Evolutionary conservation across 2,329 filamentous ascomycete species (phyloP).

Genomic region (Cladophialophora chaetospira): DNA sequence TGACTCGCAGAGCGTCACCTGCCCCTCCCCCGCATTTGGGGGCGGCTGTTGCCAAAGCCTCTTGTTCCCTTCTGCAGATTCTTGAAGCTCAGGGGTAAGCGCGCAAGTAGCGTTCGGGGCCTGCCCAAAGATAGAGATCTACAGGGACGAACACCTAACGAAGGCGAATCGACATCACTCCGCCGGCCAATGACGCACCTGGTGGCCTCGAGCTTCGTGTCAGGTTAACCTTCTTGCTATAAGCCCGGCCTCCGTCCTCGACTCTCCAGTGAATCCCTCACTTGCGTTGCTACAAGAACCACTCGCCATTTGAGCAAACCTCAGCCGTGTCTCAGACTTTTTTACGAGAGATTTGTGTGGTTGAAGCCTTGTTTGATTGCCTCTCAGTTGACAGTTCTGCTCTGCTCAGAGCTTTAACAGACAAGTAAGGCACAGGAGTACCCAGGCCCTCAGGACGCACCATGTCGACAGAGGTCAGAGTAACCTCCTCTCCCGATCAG

Average conservation of each 20-base stretch:
- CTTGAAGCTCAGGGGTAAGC: background rate
- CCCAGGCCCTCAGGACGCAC: background rate
- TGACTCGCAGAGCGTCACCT: background rate
- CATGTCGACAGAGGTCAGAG: slow-evolving; percentile 19
- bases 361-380: too few relatives aligned
- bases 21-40: slow-evolving; percentile 1
- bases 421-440: background rate
- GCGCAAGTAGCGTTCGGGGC: slow-evolving; percentile 5
- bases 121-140: slow-evolving; percentile 10
- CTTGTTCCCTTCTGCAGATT: background rate
- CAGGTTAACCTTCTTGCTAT: background rate
- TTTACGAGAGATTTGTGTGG: too few relatives aligned
- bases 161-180: background rate
- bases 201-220: background rate
- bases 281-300: too few relatives aligned
- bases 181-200: background rate
- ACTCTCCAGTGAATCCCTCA: background rate
- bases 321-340: too few relatives aligned
- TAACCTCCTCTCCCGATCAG: slow-evolving; percentile 22
- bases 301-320: too few relatives aligned
- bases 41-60: background rate
- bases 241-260: slow-evolving; percentile 9
- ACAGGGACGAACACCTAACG: slow-evolving; percentile 10
- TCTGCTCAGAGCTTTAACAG: too few relatives aligned
- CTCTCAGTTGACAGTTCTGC: too few relatives aligned